Conservation (phyloP, 1,284 basidiomycete species). For the Stygiomarasmius scandens region DNA sequence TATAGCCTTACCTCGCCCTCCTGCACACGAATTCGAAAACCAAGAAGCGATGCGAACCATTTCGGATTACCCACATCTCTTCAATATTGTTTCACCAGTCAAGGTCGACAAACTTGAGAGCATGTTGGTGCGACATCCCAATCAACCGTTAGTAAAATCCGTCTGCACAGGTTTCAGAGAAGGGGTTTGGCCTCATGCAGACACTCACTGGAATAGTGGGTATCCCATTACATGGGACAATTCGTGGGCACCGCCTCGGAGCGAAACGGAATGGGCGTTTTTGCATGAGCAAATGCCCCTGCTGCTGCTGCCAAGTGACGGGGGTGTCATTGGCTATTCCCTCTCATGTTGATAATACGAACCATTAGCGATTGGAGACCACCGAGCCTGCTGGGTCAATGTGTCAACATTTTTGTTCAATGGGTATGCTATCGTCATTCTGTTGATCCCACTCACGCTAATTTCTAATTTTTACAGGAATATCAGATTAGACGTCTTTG, state of each 20-base stretch:
- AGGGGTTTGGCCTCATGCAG: conserved; percentile 44
- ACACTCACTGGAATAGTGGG: conserved; percentile 6
- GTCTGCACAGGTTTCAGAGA: conserved; percentile 28
- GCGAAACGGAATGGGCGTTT: conserved; percentile 21
- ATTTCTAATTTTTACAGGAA: no score
- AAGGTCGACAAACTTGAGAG: conserved; percentile 25
- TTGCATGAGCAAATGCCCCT: conserved; percentile 27
- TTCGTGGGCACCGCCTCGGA: conserved; percentile 11
- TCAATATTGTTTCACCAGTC: conserved; percentile 35
- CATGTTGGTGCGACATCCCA: conserved; percentile 29
- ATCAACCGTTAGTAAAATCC: conserved; percentile 32
- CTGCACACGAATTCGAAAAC: neutral
- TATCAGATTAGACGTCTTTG: no score
- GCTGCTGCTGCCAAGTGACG: no score
- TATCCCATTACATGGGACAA: conserved; percentile 23
- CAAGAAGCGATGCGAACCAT: conserved; percentile 14
- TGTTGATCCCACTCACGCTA: no score
- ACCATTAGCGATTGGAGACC: no score
- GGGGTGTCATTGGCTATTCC: no score
- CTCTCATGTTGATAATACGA: no score
- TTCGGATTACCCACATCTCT: conserved; percentile 26
- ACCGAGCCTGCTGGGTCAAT: no score
- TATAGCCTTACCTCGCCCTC: no score
- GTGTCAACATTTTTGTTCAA: no score
- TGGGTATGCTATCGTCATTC: no score